Percentiles rank a stretch among this genome's conserved stretches.
Evolutionary conservation across 768 basidiomycete species (phyloP).

Genomic region (Suillus lakei): DNA sequence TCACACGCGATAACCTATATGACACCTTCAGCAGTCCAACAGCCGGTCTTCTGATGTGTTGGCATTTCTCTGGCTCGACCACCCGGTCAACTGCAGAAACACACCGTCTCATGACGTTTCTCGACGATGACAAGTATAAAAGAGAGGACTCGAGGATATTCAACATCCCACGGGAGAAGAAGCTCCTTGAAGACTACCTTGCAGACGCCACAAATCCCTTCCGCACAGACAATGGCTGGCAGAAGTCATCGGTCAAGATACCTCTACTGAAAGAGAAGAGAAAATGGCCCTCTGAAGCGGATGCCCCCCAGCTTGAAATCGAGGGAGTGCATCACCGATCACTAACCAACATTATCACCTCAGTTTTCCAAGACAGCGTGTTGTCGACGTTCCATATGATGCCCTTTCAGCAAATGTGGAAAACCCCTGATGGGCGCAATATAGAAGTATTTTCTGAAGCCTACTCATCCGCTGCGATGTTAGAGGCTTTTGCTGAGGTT

Average conservation of each 20-base stretch:
- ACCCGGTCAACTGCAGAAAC: slow-evolving; percentile 32
- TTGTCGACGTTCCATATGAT: slow-evolving; percentile 8
- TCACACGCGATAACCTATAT: slow-evolving; percentile 9
- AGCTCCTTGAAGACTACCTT: neutral
- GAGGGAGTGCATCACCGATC: neutral
- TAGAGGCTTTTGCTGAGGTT: neutral
- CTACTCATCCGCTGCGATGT: neutral
- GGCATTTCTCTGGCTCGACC: slow-evolving; percentile 34
- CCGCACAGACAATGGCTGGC: slow-evolving; percentile 11
- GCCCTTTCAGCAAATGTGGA: slow-evolving; percentile 10
- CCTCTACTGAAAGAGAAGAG: slow-evolving; percentile 4
- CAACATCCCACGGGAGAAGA: slow-evolving; percentile 2
- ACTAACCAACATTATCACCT: slow-evolving; percentile 10
- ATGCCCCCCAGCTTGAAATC: neutral
- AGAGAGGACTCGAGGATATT: slow-evolving; percentile 23
- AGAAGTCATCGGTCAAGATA: neutral
- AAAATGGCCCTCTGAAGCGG: neutral
- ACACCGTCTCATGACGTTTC: slow-evolving; percentile 30
- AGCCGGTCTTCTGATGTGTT: slow-evolving; percentile 33
- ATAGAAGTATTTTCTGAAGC: slow-evolving; percentile 6
- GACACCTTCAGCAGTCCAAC: slow-evolving; percentile 27
- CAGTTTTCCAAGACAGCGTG: neutral
- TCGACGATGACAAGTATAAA: slow-evolving; percentile 27
- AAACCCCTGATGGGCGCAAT: neutral
- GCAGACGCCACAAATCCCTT: slow-evolving; percentile 11